Evolutionary conservation across 148 eudicot genomes (phyloP).

Genomic region (Euryodendron excelsum): DNA sequence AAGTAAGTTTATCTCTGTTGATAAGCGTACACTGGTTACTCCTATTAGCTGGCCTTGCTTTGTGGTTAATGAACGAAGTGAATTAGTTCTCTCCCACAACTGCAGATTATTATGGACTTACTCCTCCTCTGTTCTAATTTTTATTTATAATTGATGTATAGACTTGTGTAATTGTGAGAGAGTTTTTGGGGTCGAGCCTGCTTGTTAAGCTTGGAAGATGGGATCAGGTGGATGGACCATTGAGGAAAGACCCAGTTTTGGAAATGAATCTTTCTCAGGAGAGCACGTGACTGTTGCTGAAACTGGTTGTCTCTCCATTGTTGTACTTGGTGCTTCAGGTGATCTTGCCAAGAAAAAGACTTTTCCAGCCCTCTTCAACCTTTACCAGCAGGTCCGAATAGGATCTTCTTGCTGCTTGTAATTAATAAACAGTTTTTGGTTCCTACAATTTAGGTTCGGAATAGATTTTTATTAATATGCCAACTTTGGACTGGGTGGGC

Average conservation of each 20-base stretch:
- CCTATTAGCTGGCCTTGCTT: too few relatives aligned
- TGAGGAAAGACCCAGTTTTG: conserved; percentile 40
- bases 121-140: too few relatives aligned
- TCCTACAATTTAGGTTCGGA: not conserved
- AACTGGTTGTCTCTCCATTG: conserved; percentile 66
- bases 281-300: conserved; percentile 41
- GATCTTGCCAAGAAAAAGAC: conserved; percentile 99
- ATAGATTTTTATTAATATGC: not conserved
- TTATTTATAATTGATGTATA: too few relatives aligned
- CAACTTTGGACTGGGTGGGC: not conserved
- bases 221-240: conserved; percentile 48
- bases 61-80: too few relatives aligned
- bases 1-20: too few relatives aligned
- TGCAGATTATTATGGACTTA: too few relatives aligned
- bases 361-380: conserved; percentile 91
- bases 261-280: conserved; percentile 33
- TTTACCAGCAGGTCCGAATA: conserved; percentile 70
- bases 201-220: conserved; percentile 31
- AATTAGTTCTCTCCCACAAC: too few relatives aligned
- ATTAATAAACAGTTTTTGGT: not conserved
- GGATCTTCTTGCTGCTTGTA: conserved; percentile 2
- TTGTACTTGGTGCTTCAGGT: conserved; percentile 96
- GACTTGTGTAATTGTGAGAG: not conserved
- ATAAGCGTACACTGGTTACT: too few relatives aligned
- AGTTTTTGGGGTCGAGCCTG: not conserved